Base-by-base conservation (phyloP, 768 basidiomycete genomes). In the Lenzites betulinus region DNA sequence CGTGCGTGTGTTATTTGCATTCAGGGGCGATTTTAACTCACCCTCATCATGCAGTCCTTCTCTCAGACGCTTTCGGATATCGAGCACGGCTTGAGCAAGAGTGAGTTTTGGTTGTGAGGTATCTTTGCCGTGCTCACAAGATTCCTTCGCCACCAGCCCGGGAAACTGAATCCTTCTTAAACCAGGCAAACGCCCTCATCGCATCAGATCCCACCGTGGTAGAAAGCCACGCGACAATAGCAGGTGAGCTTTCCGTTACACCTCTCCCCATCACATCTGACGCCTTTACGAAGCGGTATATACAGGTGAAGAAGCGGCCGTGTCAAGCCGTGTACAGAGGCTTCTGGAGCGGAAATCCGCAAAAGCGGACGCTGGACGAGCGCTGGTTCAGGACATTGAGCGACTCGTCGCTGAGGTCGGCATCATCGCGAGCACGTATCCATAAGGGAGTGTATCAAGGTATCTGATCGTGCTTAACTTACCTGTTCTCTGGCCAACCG, bases 291-390 rank as follows among this genome's bases (percentile, higher is more conserved):
- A 35, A 56, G 46, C 16, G 3, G n/a, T 35, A 6, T 52, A 41
- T 26, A 39, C 30, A 3, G 5, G n/a, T 11, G 33, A 46, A 41
- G 64, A 62, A 44, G 49, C 9, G 13, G 43, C 47, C 15, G 18
- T 57, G 12, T 42, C 60, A 22, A 46, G 26, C 7, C 38, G 47
- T n/a, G 13, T 64, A 20, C 26, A 49, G 23, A 44, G 30, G 36
- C 52, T 66, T 22, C 65, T 66, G 9, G 52, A 56, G 42, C 62
- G 62, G 33, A 66, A 64, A 54, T 39, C 59, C 1, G 51, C 60
- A n/a, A 66, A 66, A 22, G 55, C 59, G 16, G 47, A 51, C 3
- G 54, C 51, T 0, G 65, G 59, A 2, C 59, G 51, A 11, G 52
- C 51, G 0, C 53, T 66, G 12, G 22, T 60, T 0, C 8, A 51